These are phyloP conservation scores for Penicillium sp. DNA, from an alignment of 2,329 filamentous ascomycete genomes.

Conservation along the genomic window DNA sequence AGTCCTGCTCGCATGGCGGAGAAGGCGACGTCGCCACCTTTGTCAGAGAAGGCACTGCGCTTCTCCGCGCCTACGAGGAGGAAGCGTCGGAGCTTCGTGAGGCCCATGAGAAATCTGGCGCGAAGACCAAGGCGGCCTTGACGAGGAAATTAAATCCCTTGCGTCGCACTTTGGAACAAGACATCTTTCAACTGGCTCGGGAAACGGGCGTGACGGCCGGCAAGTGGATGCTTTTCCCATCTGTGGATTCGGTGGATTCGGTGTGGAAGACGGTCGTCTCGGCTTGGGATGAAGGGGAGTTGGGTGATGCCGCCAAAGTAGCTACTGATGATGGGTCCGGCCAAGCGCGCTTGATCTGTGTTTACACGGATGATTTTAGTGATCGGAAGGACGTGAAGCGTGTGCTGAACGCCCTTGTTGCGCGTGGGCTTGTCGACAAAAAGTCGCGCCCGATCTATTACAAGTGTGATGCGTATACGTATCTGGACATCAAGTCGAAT, in stretches of 20 bases:
- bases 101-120: conserved; percentile 40
- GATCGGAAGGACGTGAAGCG: conserved; percentile 63
- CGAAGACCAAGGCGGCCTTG: conserved; percentile 30
- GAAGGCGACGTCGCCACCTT: conserved; percentile 46
- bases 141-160: conserved; percentile 38
- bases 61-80: conserved; percentile 47
- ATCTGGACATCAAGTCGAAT: conserved; percentile 55
- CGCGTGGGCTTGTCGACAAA: conserved; percentile 53
- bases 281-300: conserved; percentile 60
- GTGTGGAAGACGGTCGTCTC: conserved; percentile 58
- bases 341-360: conserved; percentile 58
- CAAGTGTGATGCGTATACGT: conserved; percentile 67
- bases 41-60: conserved; percentile 48
- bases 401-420: conserved; percentile 57
- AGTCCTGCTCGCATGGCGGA: conserved; percentile 46
- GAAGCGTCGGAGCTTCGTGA: conserved; percentile 46
- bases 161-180: conserved; percentile 42
- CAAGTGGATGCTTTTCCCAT: conserved; percentile 46
- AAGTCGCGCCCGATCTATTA: conserved; percentile 60
- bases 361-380: conserved; percentile 71
- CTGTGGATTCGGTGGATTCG: conserved; percentile 18
- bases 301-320: conserved; percentile 70
- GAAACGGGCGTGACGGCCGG: conserved; percentile 55
- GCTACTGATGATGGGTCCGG: conserved; percentile 47
- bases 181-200: conserved; percentile 58